Evolutionary conservation across 129 eudicot species (phyloP), one percentile per base, ranked within the genome.

Genomic region (Flaveria sonorensis): DNA sequence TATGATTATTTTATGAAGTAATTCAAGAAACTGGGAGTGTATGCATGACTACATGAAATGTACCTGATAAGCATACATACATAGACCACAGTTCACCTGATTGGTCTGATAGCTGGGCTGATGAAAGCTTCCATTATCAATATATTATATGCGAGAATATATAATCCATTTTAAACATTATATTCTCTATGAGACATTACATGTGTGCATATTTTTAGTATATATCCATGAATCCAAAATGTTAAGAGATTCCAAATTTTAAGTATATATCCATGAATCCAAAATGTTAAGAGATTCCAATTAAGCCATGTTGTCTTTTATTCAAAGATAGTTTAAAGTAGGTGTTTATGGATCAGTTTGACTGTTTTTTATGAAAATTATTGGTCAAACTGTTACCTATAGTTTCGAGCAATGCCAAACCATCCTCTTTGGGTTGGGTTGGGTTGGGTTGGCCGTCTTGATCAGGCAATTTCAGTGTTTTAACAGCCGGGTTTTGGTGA

Each of bases 11-110:
- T 40, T 40, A 59, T 59, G 14, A 74, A 2, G 36, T 9, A 40
- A 57, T 40, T 43, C n/a, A 59, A 43, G 78, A 60, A 47, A 55
- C 55, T 72, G 24, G 48, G 48, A 56, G 50, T 69, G 50, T 36
- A 70, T 70, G 60, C 42, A 70, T 70, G 74, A 46, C 74, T 70
- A 70, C 42, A 45, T 46, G 60, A 23, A 70, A 48, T 70, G 74
- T 10, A 70, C 42, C 55, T 70, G 71, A 28, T 60, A 70, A 78
- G 60, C 39, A 70, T 19, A 59, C 10, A 26, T 62, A 42, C 10
- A 42, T 62, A 68, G 50, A 66, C 26, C 71, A 66, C 72, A 68
- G 53, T 42, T 66, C 72, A 42, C 72, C 53, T 68, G 72, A 68
- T 68, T 40, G 55, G 72, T 68, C 72, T 43, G 55, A 36, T 18